Evolutionary conservation across 2,329 filamentous ascomycete species (phyloP).

Genomic region (Arthrinium puccinioides): DNA sequence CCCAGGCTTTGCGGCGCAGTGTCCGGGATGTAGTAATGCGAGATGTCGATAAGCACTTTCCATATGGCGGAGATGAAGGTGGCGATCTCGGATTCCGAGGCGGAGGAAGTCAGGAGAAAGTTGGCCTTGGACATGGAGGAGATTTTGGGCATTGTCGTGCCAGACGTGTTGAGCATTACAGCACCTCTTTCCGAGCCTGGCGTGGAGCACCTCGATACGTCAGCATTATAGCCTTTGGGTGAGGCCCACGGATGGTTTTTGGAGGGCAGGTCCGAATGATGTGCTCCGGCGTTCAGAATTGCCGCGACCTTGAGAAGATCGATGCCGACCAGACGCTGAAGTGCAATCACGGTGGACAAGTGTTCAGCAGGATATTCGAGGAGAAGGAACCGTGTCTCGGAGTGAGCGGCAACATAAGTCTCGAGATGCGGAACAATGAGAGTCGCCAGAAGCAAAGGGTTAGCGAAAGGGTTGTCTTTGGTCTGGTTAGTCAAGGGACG

Average conservation of each 20-base stretch:
- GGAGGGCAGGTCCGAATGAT: constrained; percentile 24
- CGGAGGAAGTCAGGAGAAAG: constrained; percentile 48
- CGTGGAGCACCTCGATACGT: no score
- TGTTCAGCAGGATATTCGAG: constrained; percentile 53
- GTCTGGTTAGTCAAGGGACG: constrained; percentile 42
- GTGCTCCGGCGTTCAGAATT: constrained; percentile 39
- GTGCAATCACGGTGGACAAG: constrained; percentile 46
- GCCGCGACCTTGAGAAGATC: constrained; percentile 53
- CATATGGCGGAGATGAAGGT: constrained; percentile 47
- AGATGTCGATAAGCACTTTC: constrained; percentile 38
- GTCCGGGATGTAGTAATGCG: constrained; percentile 38
- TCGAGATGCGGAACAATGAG: constrained; percentile 55
- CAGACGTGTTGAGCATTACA: no score
- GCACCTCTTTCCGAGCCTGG: no score
- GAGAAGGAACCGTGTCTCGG: constrained; percentile 47
- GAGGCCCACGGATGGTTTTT: no score
- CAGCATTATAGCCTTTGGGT: no score
- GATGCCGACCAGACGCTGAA: constrained; percentile 49
- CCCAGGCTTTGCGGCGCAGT: constrained; percentile 8
- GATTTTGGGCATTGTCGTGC: constrained; percentile 10
- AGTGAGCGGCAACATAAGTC: constrained; percentile 47
- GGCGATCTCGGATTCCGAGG: constrained; percentile 45
- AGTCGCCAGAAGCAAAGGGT: constrained; percentile 47
- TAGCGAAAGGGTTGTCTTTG: constrained; percentile 46
- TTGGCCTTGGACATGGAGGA: constrained; percentile 43